Evolutionary conservation across 225 moss, liverwort and hornwort genomes (phyloP), one percentile per base, ranked within the genome.

Genomic region (Climacium dendroides): DNA sequence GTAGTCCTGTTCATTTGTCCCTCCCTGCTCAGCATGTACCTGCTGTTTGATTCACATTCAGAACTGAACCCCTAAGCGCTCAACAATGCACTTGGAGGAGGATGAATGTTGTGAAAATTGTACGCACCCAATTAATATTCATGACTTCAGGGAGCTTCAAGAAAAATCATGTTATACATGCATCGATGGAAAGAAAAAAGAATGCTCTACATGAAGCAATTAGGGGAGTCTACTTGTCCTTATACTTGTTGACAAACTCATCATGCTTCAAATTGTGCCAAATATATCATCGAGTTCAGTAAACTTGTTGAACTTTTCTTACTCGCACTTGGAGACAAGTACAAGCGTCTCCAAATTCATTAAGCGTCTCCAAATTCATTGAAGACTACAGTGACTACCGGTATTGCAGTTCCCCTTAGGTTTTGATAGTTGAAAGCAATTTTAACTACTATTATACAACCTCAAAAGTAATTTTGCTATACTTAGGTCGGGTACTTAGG

Each of bases 1-100:
- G 45, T 1, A 79, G 69, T 35, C 35, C 57, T 67, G 52, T 52
- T 52, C 43, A 24, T 30, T 67, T 85, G 85, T 67, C 60, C 75
- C 83, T 74, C 20, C 61, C 79, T 65, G 80, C 84, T 87, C 84
- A 84, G 69, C 89, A 63, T 86, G 89, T 91, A 87, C 91, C 84
- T 16, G 70, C 74, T n/a, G 45, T 3, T 67, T 60, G 62, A 7
- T 37, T 52, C 62, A 74, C 62, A 61, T 52, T n/a, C n/a, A n/a
- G n/a, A n/a, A n/a, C n/a, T 72, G 28, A 30, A 29, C 28, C 29
- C 28, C 28, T 12, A 18, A 79, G 29, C 58, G 29, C 41, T 39
- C 58, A 41, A 59, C 58, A 26, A 57, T 55, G 29, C 25, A 58
- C 59, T 39, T 58, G 59, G 5, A 79, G 39, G 57, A 28, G 29